Evolutionary conservation across 805 yeast species (phyloP).

Genomic region (Teunomyces tritomae): DNA sequence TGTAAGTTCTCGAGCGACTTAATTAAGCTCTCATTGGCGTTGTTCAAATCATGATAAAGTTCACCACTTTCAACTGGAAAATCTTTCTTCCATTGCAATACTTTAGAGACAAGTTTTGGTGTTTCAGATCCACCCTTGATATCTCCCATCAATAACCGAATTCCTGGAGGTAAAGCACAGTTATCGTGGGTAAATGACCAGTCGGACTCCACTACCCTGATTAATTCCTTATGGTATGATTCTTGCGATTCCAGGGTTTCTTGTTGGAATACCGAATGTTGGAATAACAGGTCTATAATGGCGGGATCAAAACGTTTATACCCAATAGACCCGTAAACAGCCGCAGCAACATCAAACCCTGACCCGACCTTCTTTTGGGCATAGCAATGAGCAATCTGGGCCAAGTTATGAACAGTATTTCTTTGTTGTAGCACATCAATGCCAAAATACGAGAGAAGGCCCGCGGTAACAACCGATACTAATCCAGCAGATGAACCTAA

Average conservation of each 20-base stretch:
- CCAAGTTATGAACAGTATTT: constrained; percentile 66
- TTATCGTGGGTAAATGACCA: constrained; percentile 63
- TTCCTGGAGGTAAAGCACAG: constrained; percentile 64
- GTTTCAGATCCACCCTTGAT: constrained; percentile 91
- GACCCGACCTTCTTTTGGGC: constrained; percentile 97
- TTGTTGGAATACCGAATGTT: constrained; percentile 23
- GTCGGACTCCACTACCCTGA: constrained; percentile 38
- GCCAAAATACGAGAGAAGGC: constrained; percentile 52
- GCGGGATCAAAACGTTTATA: constrained; percentile 73
- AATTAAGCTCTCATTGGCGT: constrained; percentile 58
- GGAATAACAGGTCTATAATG: constrained; percentile 40
- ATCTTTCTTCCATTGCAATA: constrained; percentile 63
- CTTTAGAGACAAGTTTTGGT: constrained; percentile 80
- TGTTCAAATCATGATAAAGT: constrained; percentile 56
- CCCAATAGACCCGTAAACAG: constrained; percentile 83
- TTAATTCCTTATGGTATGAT: constrained; percentile 20
- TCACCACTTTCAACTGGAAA: constrained; percentile 49
- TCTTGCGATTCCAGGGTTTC: constrained; percentile 1
- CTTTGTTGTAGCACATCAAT: constrained; percentile 9
- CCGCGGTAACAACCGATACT: constrained; percentile 75
- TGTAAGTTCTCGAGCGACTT: constrained; percentile 43
- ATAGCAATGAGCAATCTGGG: constrained; percentile 87
- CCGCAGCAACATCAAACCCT: constrained; percentile 96
- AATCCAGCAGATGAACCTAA: constrained; percentile 95
- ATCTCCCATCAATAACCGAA: constrained; percentile 87